Conservation (phyloP, 768 basidiomycete genomes). For the Tricholoma saponaceum region DNA sequence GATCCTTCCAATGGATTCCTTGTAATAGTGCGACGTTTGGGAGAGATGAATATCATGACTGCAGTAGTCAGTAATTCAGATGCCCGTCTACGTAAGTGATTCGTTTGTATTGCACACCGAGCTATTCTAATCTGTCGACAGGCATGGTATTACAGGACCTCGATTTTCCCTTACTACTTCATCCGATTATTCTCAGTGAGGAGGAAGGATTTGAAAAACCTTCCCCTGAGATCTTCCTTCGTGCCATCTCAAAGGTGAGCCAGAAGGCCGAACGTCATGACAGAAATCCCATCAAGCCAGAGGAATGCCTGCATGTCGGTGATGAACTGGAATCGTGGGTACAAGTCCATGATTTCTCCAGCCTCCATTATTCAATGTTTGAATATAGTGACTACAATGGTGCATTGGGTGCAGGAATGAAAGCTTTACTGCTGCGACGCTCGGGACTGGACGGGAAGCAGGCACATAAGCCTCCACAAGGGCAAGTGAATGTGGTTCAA, state of each 20-base stretch:
- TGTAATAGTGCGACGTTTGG: slow-evolving; percentile 42
- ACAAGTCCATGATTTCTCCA: background rate
- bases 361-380: background rate
- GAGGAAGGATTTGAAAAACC: slow-evolving; percentile 72
- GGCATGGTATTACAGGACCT: slow-evolving; percentile 60
- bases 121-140: slow-evolving; percentile 11
- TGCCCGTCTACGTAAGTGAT: slow-evolving; percentile 57
- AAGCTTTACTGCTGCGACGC: slow-evolving; percentile 15
- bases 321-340: slow-evolving; percentile 66
- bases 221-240: slow-evolving; percentile 49
- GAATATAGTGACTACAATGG: slow-evolving; percentile 16
- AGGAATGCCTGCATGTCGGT: slow-evolving; percentile 66
- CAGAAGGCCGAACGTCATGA: background rate
- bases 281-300: slow-evolving; percentile 23
- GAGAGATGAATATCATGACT: slow-evolving; percentile 39
- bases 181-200: slow-evolving; percentile 65
- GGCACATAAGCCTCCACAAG: slow-evolving; percentile 8
- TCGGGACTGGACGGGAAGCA: slow-evolving; percentile 7
- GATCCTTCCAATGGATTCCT: background rate
- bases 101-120: background rate
- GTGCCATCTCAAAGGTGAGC: slow-evolving; percentile 34
- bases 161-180: slow-evolving; percentile 42
- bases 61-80: slow-evolving; percentile 75
- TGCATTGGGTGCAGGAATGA: slow-evolving; percentile 17
- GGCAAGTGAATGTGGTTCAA: background rate